A percentile compares a stretch with the other conserved stretches of the same genome.
phyloP scores from a whole-genome alignment of 1,139 yeast species.

The Yamadazyma pseudoaaseri region DNA sequence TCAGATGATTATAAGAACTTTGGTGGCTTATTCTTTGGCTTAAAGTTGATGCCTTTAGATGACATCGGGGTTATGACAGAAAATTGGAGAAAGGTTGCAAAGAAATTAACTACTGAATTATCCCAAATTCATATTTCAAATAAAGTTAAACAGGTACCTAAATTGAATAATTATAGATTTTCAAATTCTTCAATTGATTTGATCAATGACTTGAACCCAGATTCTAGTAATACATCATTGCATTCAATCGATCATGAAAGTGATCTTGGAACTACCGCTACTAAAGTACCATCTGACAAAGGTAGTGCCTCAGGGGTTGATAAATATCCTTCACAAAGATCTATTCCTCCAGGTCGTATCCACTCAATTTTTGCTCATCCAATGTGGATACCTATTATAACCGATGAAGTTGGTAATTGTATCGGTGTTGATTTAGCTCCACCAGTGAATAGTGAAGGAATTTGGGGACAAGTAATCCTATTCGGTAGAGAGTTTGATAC shows the following conservation, averaged over 20 bases:
- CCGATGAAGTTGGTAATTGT: slow-evolving; percentile 87
- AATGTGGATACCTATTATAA: slow-evolving; percentile 86
- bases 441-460: slow-evolving; percentile 57
- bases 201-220: slow-evolving; percentile 7
- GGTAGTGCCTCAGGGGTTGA: slow-evolving; percentile 2
- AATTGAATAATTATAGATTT: slow-evolving; percentile 18
- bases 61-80: slow-evolving; percentile 63
- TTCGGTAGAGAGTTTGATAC: slow-evolving; percentile 91
- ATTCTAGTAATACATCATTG: slow-evolving; percentile 7
- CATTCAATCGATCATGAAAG: slow-evolving; percentile 5
- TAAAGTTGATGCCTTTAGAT: slow-evolving; percentile 63
- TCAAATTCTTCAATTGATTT: slow-evolving; percentile 14
- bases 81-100: slow-evolving; percentile 66
- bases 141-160: slow-evolving; percentile 23
- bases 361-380: slow-evolving; percentile 80
- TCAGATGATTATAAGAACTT: slow-evolving; percentile 46
- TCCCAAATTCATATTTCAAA: slow-evolving; percentile 21
- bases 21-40: slow-evolving; percentile 62
- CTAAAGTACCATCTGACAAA: slow-evolving; percentile 1
- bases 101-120: slow-evolving; percentile 35
- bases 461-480: slow-evolving; percentile 79
- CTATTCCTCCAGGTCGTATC: slow-evolving; percentile 72
- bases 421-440: slow-evolving; percentile 89
- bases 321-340: slow-evolving; percentile 56
- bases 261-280: slow-evolving; percentile 4